Evolutionary conservation across 2,329 filamentous ascomycete species (phyloP).

Genomic region (Parascedosporium putredinis): DNA sequence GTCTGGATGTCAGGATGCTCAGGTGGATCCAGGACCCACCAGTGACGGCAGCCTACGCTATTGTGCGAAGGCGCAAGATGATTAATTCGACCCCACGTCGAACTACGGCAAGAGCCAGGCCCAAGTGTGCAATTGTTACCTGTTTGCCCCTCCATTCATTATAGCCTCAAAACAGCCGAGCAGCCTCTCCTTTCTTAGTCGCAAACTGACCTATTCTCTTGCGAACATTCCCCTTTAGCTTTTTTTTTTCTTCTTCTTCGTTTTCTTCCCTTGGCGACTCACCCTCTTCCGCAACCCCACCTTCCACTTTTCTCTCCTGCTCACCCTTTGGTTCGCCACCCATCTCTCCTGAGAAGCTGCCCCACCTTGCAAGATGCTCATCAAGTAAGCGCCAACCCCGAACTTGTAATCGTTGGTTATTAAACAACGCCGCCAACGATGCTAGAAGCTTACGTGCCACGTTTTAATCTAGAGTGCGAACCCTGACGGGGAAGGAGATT

Average conservation of each 20-base stretch:
- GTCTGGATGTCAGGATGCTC: too few relatives aligned
- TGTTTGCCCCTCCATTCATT: neutral
- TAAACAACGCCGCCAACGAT: too few relatives aligned
- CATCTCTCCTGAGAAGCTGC: neutral
- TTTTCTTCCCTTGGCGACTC: neutral
- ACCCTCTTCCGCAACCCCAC: neutral
- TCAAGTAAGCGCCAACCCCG: conserved; percentile 33
- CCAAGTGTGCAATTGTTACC: neutral
- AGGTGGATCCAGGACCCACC: neutral
- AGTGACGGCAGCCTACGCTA: neutral
- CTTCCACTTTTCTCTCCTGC: neutral
- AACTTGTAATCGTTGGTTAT: too few relatives aligned
- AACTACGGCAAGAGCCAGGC: too few relatives aligned
- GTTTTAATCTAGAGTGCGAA: conserved; percentile 73
- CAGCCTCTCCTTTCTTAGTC: neutral
- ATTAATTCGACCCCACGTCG: neutral
- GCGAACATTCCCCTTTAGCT: neutral
- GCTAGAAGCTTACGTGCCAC: neutral
- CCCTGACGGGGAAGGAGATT: conserved; percentile 96
- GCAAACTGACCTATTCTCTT: neutral
- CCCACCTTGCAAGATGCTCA: conserved; percentile 26
- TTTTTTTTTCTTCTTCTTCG: too few relatives aligned
- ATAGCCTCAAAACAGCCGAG: neutral
- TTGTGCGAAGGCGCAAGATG: neutral
- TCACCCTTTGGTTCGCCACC: neutral